phyloP scores from a whole-genome alignment of 176 grass and related monocot genomes.

The Metroxylon sagu region DNA sequence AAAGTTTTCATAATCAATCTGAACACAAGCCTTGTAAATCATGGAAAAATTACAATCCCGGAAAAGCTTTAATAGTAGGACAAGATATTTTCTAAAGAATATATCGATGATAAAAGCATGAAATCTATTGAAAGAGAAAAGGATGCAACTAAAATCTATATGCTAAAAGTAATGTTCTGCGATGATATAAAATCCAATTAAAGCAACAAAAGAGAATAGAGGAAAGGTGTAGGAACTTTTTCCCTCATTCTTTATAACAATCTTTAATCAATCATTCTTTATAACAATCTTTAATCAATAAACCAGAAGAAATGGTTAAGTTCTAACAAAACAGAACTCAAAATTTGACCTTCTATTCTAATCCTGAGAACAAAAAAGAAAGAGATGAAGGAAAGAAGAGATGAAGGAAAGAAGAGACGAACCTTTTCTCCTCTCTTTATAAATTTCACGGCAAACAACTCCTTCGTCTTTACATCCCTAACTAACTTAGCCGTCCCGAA shows the following conservation, averaged over 20 bases:
- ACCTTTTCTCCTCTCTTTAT: constrained; percentile 96
- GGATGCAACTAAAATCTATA: too few relatives aligned
- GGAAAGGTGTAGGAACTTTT: too few relatives aligned
- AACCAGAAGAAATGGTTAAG: too few relatives aligned
- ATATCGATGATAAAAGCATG: too few relatives aligned
- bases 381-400: neutral
- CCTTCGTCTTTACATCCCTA: constrained; percentile 65
- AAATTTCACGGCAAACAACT: constrained; percentile 81
- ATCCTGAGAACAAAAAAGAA: neutral
- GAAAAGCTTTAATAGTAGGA: neutral
- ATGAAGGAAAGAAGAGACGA: neutral
- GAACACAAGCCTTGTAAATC: constrained; percentile 4
- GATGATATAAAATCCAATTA: too few relatives aligned
- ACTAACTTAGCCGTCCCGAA: constrained; percentile 88
- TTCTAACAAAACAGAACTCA: too few relatives aligned
- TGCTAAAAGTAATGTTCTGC: too few relatives aligned
- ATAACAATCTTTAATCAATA: too few relatives aligned
- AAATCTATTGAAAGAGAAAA: neutral
- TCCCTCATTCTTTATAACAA: too few relatives aligned
- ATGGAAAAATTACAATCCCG: neutral
- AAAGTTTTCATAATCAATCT: neutral
- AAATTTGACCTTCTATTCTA: too few relatives aligned
- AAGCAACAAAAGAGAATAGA: too few relatives aligned
- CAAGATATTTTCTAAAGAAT: neutral
- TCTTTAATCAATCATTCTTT: too few relatives aligned